Conservation (phyloP, 164 flowering plant genomes). For the Aristolochia californica region DNA sequence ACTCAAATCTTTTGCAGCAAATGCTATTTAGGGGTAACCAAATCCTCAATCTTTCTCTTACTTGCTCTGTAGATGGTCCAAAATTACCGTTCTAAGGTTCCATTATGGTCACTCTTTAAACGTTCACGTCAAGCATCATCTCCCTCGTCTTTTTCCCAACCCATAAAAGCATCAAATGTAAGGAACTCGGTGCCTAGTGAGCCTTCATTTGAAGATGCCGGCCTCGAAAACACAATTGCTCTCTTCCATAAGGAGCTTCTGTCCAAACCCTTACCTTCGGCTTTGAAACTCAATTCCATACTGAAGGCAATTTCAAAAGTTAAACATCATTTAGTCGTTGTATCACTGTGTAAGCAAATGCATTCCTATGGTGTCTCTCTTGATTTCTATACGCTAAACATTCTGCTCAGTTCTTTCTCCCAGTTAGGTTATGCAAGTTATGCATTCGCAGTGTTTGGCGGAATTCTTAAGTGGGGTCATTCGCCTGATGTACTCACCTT, state of each 20-base stretch:
- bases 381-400: conserved; percentile 5
- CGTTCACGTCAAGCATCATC: too few relatives aligned
- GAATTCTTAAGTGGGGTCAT: conserved; percentile 9
- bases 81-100: too few relatives aligned
- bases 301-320: conserved; percentile 5
- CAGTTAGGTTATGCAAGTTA: conserved; percentile 1
- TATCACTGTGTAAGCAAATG: conserved; percentile 10
- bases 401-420: conserved; percentile 17
- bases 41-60: too few relatives aligned
- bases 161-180: too few relatives aligned
- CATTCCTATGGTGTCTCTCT: conserved; percentile 1
- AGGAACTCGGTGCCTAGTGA: too few relatives aligned
- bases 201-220: too few relatives aligned
- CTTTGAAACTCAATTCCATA: conserved; percentile 4
- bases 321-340: not conserved
- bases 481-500: conserved; percentile 1
- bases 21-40: too few relatives aligned
- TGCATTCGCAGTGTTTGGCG: conserved; percentile 15
- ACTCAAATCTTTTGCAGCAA: too few relatives aligned
- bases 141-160: too few relatives aligned
- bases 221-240: not conserved
- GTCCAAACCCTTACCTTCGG: conserved; percentile 6
- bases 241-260: conserved; percentile 7
- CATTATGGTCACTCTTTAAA: too few relatives aligned
- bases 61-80: too few relatives aligned